phyloP scores from a whole-genome alignment of 768 basidiomycete genomes.

The Amanita rimosa region DNA sequence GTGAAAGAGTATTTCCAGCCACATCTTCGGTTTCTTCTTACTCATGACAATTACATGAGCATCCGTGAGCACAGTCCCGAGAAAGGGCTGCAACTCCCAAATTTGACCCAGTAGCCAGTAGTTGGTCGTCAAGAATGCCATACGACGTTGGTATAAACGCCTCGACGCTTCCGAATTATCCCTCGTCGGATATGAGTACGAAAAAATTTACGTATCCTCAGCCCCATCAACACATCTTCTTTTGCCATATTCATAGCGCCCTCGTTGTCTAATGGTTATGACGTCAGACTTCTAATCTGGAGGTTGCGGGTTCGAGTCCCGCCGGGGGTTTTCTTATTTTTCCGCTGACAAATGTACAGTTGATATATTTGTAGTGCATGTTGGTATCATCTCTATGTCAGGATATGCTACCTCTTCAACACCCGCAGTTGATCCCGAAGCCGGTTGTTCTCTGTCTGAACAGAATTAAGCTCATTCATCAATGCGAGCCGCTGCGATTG shows the following conservation, averaged over 20 bases:
- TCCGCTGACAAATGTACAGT: background rate
- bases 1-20: no score
- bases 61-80: no score
- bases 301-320: constrained; percentile 85
- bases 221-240: background rate
- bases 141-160: no score
- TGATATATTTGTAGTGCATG: no score
- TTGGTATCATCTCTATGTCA: background rate
- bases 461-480: constrained; percentile 78
- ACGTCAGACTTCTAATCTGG: constrained; percentile 91
- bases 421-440: constrained; percentile 63
- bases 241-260: constrained; percentile 22
- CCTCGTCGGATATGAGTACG: no score
- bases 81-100: no score
- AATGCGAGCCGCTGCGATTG: constrained; percentile 75
- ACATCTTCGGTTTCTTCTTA: no score
- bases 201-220: no score
- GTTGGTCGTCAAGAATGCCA: no score
- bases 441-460: constrained; percentile 69
- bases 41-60: no score
- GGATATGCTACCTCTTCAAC: constrained; percentile 29
- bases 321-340: constrained; percentile 43
- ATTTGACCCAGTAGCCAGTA: no score
- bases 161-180: no score
- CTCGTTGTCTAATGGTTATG: constrained; percentile 87